Evolutionary conservation across 495 filamentous ascomycete species (phyloP).

Genomic region (Tuber melanosporum): DNA sequence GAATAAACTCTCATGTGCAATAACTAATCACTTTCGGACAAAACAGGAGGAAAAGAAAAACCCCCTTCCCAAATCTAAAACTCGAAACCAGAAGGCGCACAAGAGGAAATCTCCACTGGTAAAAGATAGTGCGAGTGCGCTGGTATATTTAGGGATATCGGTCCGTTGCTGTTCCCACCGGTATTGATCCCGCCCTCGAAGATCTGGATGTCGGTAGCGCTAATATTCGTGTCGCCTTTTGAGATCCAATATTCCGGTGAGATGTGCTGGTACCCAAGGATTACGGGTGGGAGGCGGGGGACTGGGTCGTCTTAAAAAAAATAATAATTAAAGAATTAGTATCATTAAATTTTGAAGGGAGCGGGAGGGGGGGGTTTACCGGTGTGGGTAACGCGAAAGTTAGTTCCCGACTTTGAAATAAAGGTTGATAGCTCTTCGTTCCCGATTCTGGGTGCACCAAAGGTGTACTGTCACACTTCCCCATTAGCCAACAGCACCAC

Average conservation of each 20-base stretch:
- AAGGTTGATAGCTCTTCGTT: constrained; percentile 47
- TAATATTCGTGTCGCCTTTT: not conserved
- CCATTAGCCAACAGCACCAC: not conserved
- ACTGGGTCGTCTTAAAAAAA: constrained; percentile 47
- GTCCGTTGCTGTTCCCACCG: constrained; percentile 13
- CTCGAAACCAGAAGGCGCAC: not conserved
- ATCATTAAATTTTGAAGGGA: not conserved
- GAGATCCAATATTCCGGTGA: constrained; percentile 51
- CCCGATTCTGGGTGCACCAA: constrained; percentile 55
- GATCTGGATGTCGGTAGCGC: constrained; percentile 9
- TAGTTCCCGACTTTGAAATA: constrained; percentile 49
- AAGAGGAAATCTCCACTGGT: constrained; percentile 11
- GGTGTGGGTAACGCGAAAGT: constrained; percentile 54
- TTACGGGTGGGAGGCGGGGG: constrained; percentile 49
- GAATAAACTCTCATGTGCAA: not conserved
- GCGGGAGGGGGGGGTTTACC: constrained; percentile 36
- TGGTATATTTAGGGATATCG: constrained; percentile 19
- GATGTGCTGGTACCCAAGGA: constrained; percentile 50
- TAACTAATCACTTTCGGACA: not conserved
- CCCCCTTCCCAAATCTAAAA: not conserved
- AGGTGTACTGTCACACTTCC: constrained; percentile 47
- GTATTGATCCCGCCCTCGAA: constrained; percentile 10
- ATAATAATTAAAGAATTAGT: not conserved
- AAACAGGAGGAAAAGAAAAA: not conserved
- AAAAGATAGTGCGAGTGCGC: constrained; percentile 33